Conservation (phyloP, 164 flowering plant genomes). For the Nelumbo lutea region DNA sequence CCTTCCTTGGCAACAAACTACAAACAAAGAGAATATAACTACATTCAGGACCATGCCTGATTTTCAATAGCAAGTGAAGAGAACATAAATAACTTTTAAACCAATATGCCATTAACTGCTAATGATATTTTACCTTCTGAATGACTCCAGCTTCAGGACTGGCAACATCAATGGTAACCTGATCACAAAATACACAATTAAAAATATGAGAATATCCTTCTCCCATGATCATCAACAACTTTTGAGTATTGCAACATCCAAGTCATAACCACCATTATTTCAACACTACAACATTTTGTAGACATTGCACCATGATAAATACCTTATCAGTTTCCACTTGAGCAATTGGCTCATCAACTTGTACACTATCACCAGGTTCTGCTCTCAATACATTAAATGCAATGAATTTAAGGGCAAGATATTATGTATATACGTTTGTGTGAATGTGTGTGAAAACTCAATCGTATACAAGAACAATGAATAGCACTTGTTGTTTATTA, state of each 20-base stretch:
- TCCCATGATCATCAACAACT: background rate
- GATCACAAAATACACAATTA: background rate
- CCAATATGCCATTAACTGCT: background rate
- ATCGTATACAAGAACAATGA: slow-evolving; percentile 2
- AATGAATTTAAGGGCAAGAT: slow-evolving; percentile 2
- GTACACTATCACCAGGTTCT: slow-evolving; percentile 91
- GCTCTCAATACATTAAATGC: slow-evolving; percentile 12
- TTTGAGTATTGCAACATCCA: background rate
- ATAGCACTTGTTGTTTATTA: background rate
- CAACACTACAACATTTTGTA: background rate
- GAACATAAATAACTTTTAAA: background rate
- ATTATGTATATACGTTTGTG: background rate
- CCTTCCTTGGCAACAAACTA: slow-evolving; percentile 94
- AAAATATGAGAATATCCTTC: background rate
- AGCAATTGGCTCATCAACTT: slow-evolving; percentile 86
- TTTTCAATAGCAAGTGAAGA: background rate
- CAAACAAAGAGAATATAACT: slow-evolving; percentile 1
- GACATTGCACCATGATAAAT: background rate
- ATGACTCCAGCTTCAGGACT: no score
- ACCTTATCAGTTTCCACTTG: slow-evolving; percentile 99
- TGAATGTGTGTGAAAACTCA: background rate
- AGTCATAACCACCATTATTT: background rate
- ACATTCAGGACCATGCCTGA: background rate
- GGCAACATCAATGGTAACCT: no score
- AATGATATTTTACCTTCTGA: no score